Conservation (phyloP, 169 alveolate genomes). For the Eimeria falciformis region DNA sequence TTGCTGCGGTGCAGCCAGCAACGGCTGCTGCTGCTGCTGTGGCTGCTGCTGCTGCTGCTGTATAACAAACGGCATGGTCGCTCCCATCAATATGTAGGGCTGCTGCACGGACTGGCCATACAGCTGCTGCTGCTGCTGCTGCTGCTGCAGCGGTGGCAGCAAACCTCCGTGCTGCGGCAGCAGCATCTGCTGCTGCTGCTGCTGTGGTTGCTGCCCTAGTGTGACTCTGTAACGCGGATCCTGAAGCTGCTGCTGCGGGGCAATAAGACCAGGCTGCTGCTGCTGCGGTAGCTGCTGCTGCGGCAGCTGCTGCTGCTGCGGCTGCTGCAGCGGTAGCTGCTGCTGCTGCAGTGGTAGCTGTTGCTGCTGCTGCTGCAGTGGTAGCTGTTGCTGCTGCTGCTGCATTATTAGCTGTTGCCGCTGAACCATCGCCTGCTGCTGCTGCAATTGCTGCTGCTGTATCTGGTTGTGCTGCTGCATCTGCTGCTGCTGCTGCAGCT, state of each 20-base stretch:
- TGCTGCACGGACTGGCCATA: constrained; percentile 24
- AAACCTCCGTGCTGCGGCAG: background rate
- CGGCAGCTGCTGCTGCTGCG: background rate
- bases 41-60: background rate
- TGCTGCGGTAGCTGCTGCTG: background rate
- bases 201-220: constrained; percentile 19
- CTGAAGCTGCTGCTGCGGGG: constrained; percentile 10
- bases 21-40: constrained; percentile 23
- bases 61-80: background rate
- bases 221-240: background rate
- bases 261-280: background rate
- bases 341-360: background rate
- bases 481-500: background rate
- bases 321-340: background rate
- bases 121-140: constrained; percentile 1
- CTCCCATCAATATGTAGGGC: background rate
- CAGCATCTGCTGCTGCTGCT: constrained; percentile 43
- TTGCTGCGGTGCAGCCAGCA: constrained; percentile 1
- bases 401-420: background rate
- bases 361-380: background rate
- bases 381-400: background rate
- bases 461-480: constrained; percentile 33
- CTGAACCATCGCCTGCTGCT: background rate
- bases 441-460: constrained; percentile 18
- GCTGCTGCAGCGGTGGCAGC: background rate